Evolutionary conservation across 257 asterid species (phyloP), one percentile per base, ranked within the genome.

Genomic region (Nicotiana undulata): DNA sequence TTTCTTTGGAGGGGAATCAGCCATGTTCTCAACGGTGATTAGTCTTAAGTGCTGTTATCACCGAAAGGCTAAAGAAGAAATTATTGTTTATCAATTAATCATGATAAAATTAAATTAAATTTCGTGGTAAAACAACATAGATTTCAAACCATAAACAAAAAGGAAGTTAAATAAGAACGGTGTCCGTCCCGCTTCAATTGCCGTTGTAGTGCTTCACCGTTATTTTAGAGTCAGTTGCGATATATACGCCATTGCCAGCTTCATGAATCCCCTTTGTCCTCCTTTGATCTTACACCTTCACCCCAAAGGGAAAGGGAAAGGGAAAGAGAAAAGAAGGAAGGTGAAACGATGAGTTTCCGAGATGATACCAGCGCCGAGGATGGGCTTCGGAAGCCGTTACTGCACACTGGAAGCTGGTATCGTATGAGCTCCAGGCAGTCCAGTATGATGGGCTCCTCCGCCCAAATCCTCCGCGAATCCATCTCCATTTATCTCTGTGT

Each of bases 351-450:
- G 90, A 82, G 85, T 80, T 34, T 29, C 85, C 75, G 87, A 59
- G 90, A 87, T 1, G 86, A 85, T 63, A 75, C 82, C 3, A 70
- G 76, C 76, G 79, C 76, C 58, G 98, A 94, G 44, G 98, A 94
- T 87, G 98, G 93, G 88, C 84, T 89, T 63, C 92, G 94, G 20
- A 92, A 87, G 97, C 98, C 98, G 68, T 83, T 94, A 53, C 68
- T 94, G 81, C 97, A 92, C 81, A 94, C 97, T 0, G 97, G 97
- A 26, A 94, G 98, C 84, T 94, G 98, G 98, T 94, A 94, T 81
- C 89, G 95, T 13, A 85, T 90, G 92, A 88, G 91, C 13, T 86
- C 93, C 49, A 87, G 94, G 31, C 92, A 86, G 75, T 87, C 92
- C 84, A 90, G 97, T 87, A 85, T 85, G 24, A 80, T 91, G 88